Percentiles rank a stretch among this genome's conserved stretches.
phyloP scores from a whole-genome alignment of 345 rosid species.

The Citrus glauca region DNA sequence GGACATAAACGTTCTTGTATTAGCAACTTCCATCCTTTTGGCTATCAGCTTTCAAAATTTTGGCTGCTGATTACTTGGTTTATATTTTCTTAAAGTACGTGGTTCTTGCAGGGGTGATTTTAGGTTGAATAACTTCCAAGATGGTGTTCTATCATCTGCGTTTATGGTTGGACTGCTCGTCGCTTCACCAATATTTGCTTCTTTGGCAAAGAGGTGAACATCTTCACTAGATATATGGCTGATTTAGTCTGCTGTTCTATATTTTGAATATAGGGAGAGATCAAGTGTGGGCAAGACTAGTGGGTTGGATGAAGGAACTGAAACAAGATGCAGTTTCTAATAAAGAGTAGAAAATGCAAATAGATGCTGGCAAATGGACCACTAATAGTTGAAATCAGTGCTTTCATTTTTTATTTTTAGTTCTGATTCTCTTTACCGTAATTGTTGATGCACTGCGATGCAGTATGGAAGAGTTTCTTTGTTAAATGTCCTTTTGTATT shows the following conservation, averaged over 20 bases:
- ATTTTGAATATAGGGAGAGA: background rate
- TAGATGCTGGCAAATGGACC: background rate
- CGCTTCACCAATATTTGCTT: conserved; percentile 91
- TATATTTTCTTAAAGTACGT: background rate
- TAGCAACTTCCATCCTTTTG: background rate
- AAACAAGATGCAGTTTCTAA: too few relatives aligned
- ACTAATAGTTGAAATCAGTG: background rate
- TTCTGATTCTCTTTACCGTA: background rate
- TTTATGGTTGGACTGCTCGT: conserved; percentile 97
- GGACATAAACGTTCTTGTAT: background rate
- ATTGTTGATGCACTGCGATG: background rate
- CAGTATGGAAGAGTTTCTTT: background rate
- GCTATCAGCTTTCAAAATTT: background rate
- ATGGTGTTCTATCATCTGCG: conserved; percentile 95
- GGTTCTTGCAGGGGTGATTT: conserved; percentile 71
- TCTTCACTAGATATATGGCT: background rate
- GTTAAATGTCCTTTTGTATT: background rate
- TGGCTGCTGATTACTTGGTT: background rate
- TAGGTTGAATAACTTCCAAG: conserved; percentile 69
- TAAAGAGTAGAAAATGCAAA: background rate
- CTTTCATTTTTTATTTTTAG: background rate
- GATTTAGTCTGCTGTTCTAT: background rate
- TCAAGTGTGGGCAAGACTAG: background rate
- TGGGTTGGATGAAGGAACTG: background rate
- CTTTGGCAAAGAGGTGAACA: conserved; percentile 69